phyloP scores from a whole-genome alignment of 352 stramenopile genomes.

The Phytophthora kernoviae region DNA sequence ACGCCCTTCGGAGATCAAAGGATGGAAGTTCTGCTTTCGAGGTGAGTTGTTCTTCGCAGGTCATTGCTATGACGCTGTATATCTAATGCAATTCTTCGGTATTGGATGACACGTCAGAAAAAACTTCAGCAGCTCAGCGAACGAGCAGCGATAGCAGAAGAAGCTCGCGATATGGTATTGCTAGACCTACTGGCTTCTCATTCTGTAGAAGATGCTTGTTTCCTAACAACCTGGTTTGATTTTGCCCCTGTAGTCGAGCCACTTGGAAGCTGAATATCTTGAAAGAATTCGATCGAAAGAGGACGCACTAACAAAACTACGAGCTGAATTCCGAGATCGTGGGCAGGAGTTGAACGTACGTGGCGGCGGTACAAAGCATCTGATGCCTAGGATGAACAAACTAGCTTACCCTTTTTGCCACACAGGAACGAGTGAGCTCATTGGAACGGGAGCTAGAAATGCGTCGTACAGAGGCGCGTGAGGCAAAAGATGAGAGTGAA shows the following conservation, averaged over 20 bases:
- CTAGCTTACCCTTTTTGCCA: too few relatives aligned
- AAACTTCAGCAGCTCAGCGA: conserved; percentile 56
- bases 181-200: background rate
- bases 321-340: conserved; percentile 55
- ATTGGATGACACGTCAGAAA: conserved; percentile 25
- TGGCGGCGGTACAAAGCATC: background rate
- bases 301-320: conserved; percentile 52
- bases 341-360: conserved; percentile 60
- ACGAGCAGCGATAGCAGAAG: conserved; percentile 52
- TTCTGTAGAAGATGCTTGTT: background rate
- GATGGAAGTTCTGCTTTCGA: conserved; percentile 53
- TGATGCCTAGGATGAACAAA: too few relatives aligned
- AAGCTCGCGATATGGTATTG: conserved; percentile 60
- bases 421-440: conserved; percentile 41
- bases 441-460: conserved; percentile 70
- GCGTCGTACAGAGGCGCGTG: conserved; percentile 54
- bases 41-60: conserved; percentile 19
- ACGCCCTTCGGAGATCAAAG: conserved; percentile 41
- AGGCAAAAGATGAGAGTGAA: conserved; percentile 66
- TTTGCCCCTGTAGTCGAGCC: conserved; percentile 33
- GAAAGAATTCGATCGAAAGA: conserved; percentile 55
- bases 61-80: background rate
- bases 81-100: background rate
- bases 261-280: conserved; percentile 54
- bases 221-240: too few relatives aligned